Percentiles rank a stretch among this genome's conserved stretches.
phyloP scores from a whole-genome alignment of 192 early-diverging fungal genomes.

The Pilaira anomala region DNA sequence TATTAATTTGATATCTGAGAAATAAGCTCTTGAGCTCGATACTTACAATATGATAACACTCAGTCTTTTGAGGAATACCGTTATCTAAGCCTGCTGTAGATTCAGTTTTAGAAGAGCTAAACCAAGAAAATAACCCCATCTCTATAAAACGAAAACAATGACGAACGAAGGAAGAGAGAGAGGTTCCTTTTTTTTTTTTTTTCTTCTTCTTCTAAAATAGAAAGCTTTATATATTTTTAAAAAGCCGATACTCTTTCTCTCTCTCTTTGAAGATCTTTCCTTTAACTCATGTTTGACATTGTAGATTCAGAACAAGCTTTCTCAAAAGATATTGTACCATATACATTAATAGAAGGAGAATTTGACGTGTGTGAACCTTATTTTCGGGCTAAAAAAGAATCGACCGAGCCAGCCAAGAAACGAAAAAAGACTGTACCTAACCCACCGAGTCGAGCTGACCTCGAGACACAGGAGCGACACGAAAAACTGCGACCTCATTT shows the following conservation, averaged over 20 bases:
- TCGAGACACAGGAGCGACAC: conserved; percentile 14
- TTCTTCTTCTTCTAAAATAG: no score
- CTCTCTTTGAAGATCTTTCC: no score
- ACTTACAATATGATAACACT: conserved; percentile 36
- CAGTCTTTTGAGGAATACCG: conserved; percentile 24
- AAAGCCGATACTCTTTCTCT: no score
- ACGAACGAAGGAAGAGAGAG: background rate
- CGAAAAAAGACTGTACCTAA: conserved; percentile 15
- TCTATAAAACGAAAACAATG: background rate
- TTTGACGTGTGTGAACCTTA: conserved; percentile 27
- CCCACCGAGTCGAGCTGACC: conserved; percentile 7
- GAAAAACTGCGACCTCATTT: conserved; percentile 13
- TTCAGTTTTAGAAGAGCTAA: background rate
- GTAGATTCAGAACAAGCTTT: conserved; percentile 9
- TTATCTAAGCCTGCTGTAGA: conserved; percentile 11
- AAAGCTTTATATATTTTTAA: background rate
- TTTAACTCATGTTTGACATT: background rate
- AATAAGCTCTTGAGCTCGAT: no score
- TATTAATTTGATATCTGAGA: no score
- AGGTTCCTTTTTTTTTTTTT: background rate
- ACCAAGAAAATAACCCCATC: conserved; percentile 9
- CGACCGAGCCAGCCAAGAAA: conserved; percentile 16
- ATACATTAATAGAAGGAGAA: conserved; percentile 18
- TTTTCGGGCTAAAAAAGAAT: conserved; percentile 3
- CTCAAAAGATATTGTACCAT: background rate